Conservation (phyloP, 441 rosid genomes). For the Kokia cookei region DNA sequence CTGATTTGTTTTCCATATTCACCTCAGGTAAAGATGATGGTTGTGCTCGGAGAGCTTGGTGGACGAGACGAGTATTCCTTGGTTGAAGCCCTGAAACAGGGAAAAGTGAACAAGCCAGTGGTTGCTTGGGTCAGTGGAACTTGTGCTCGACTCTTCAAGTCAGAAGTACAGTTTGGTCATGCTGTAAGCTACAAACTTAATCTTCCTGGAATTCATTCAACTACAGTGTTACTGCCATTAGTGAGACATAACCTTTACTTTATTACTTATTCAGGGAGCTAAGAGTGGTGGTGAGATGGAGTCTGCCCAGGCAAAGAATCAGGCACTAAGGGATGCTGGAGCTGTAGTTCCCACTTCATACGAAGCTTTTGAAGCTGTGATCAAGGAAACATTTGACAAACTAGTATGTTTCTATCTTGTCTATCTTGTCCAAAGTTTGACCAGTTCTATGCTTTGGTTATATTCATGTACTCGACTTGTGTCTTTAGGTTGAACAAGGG, state of each 20-base stretch:
- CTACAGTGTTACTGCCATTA: not conserved
- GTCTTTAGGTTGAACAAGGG: slow-evolving; percentile 60
- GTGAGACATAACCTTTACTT: slow-evolving; percentile 10
- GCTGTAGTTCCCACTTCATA: slow-evolving; percentile 92
- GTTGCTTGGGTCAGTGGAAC: slow-evolving; percentile 99
- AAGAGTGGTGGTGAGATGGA: slow-evolving; percentile 98
- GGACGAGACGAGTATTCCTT: slow-evolving; percentile 94
- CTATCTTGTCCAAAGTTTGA: slow-evolving; percentile 4
- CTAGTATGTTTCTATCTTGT: slow-evolving; percentile 47
- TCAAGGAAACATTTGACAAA: slow-evolving; percentile 83
- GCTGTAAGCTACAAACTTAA: slow-evolving; percentile 60
- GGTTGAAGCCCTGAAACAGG: slow-evolving; percentile 93
- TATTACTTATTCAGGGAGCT: slow-evolving; percentile 63
- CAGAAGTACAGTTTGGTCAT: slow-evolving; percentile 97
- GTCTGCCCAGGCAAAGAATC: slow-evolving; percentile 98
- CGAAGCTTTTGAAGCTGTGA: slow-evolving; percentile 69
- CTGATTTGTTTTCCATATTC: slow-evolving; percentile 6
- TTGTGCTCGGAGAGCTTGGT: slow-evolving; percentile 96
- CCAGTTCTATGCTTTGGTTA: not conserved
- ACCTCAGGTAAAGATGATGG: slow-evolving; percentile 75
- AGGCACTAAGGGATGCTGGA: slow-evolving; percentile 80
- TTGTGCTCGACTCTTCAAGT: slow-evolving; percentile 91
- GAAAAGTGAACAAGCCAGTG: slow-evolving; percentile 87
- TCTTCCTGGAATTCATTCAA: slow-evolving; percentile 6
- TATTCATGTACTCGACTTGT: slow-evolving; percentile 2